Conservation (phyloP, 169 alveolate genomes). For the Cryptosporidium tyzzeri region DNA sequence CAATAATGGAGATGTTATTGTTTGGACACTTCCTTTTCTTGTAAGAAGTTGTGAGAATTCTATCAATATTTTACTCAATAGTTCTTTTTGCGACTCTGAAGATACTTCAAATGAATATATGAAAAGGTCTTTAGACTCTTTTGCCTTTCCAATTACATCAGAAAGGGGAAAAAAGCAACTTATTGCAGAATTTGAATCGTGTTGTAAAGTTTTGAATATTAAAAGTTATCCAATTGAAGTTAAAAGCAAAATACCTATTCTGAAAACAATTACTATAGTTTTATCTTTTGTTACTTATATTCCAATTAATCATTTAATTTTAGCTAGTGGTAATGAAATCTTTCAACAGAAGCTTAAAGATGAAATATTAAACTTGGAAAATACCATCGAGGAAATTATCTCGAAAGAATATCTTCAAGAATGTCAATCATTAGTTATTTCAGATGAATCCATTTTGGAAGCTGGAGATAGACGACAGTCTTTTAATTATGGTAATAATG, state of each 20-base stretch:
- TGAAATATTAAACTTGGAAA: conserved; percentile 20
- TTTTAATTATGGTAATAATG: not conserved
- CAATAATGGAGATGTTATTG: conserved; percentile 41
- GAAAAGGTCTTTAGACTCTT: conserved; percentile 12
- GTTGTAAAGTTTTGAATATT: conserved; percentile 19
- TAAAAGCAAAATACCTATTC: conserved; percentile 4
- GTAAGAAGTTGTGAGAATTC: not conserved
- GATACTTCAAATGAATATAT: conserved; percentile 19
- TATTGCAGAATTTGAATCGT: conserved; percentile 12
- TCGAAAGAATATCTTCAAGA: not conserved
- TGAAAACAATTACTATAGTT: conserved; percentile 26
- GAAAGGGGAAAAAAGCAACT: conserved; percentile 1
- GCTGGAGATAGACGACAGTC: not conserved
- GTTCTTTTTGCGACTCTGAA: not conserved
- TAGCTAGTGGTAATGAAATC: not conserved
- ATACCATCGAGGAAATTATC: not conserved
- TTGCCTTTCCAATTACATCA: conserved; percentile 17
- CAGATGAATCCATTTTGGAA: not conserved
- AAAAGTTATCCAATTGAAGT: conserved; percentile 16
- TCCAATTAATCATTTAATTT: not conserved
- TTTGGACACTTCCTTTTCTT: conserved; percentile 65
- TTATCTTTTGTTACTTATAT: conserved; percentile 28
- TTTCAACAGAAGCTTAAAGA: not conserved
- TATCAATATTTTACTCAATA: not conserved
- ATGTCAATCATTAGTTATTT: conserved; percentile 2